These are phyloP conservation scores for Sugiyamaella marilandica DNA, from an alignment of 805 yeast genomes.

Conservation along the genomic window DNA sequence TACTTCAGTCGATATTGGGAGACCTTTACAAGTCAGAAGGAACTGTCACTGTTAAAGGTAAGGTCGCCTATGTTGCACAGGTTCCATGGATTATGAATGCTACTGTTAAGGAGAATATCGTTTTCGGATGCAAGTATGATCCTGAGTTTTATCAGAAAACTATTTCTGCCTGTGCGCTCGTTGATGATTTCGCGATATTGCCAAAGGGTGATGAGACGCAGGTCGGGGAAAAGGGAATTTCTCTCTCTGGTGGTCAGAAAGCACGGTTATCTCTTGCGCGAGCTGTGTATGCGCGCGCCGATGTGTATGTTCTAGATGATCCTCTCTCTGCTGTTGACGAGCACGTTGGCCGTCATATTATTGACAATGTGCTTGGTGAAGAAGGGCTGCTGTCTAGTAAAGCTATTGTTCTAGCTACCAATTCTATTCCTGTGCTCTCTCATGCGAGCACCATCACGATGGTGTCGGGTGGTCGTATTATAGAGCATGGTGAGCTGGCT, in stretches of 20 bases:
- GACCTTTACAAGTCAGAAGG: constrained; percentile 77
- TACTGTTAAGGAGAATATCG: constrained; percentile 69
- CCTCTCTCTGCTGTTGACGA: constrained; percentile 84
- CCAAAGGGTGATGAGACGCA: constrained; percentile 76
- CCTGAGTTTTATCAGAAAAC: constrained; percentile 48
- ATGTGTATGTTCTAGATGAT: constrained; percentile 69
- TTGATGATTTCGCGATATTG: constrained; percentile 57
- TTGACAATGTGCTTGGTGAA: constrained; percentile 73
- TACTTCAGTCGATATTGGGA: constrained; percentile 76
- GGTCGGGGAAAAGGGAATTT: constrained; percentile 82
- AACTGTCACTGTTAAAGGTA: constrained; percentile 64
- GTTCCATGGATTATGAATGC: constrained; percentile 98
- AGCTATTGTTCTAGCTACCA: constrained; percentile 78
- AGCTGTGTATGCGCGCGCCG: constrained; percentile 66
- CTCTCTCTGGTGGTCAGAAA: constrained; percentile 86
- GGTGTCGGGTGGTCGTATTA: constrained; percentile 47
- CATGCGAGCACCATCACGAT: constrained; percentile 67
- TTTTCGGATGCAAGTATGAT: constrained; percentile 58
- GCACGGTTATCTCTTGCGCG: constrained; percentile 77
- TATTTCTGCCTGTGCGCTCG: constrained; percentile 61
- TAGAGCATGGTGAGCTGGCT: constrained; percentile 34
- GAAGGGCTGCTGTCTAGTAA: constrained; percentile 70
- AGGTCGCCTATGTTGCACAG: constrained; percentile 82
- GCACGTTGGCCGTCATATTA: constrained; percentile 75
- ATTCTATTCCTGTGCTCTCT: constrained; percentile 74